Percentiles rank a stretch among this genome's conserved stretches.
phyloP scores from a whole-genome alignment of 805 yeast species.

The Wickerhamomyces kurtzmanii region DNA sequence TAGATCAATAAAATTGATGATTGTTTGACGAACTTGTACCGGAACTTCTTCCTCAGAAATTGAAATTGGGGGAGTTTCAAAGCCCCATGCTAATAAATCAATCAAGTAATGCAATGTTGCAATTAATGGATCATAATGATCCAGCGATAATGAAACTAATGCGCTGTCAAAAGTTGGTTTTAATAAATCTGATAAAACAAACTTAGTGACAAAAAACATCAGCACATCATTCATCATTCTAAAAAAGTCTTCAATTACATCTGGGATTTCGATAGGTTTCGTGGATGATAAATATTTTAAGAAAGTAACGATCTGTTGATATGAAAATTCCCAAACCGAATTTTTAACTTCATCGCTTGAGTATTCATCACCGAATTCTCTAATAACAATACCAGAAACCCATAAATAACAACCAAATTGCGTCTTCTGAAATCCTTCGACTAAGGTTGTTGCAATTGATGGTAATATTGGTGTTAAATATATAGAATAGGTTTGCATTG shows the following conservation, averaged over 20 bases:
- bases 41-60: slow-evolving; percentile 47
- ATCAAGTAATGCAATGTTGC: slow-evolving; percentile 68
- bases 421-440: slow-evolving; percentile 58
- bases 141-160: slow-evolving; percentile 40
- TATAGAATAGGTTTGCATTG: slow-evolving; percentile 52
- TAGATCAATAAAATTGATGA: slow-evolving; percentile 34
- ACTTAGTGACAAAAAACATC: slow-evolving; percentile 58
- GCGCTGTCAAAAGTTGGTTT: slow-evolving; percentile 50
- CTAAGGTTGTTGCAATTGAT: slow-evolving; percentile 55
- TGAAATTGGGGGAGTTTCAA: slow-evolving; percentile 71
- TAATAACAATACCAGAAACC: slow-evolving; percentile 77
- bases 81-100: slow-evolving; percentile 82
- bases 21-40: slow-evolving; percentile 37
- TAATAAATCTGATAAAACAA: slow-evolving; percentile 35
- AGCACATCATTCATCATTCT: slow-evolving; percentile 69
- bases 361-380: slow-evolving; percentile 59
- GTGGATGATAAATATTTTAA: slow-evolving; percentile 27
- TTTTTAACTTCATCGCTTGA: slow-evolving; percentile 36
- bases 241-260: slow-evolving; percentile 79
- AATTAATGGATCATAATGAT: slow-evolving; percentile 62
- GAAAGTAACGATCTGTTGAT: slow-evolving; percentile 54
- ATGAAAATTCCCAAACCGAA: slow-evolving; percentile 66
- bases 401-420: slow-evolving; percentile 79
- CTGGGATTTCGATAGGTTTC: slow-evolving; percentile 24
- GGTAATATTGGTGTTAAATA: slow-evolving; percentile 51